A percentile compares a stretch with the other conserved stretches of the same genome.
phyloP scores from a whole-genome alignment of 192 early-diverging fungal genomes.

The Irineochytrium annulatum region DNA sequence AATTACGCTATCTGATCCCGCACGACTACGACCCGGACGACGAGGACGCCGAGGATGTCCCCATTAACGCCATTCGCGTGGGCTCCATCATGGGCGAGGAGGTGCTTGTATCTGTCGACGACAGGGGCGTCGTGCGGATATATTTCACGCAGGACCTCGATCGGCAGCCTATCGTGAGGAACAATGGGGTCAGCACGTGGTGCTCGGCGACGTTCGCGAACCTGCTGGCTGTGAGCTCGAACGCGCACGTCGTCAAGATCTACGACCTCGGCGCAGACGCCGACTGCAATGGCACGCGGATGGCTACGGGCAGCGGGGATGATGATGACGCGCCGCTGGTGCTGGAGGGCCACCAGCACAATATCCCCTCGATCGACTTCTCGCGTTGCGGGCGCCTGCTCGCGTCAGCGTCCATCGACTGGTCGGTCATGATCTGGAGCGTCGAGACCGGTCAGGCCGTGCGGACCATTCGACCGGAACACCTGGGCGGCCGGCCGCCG shows the following conservation, averaged over 20 bases:
- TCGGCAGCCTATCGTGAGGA: constrained; percentile 10
- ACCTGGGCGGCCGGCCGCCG: background rate
- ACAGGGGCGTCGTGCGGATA: constrained; percentile 6
- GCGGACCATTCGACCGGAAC: background rate
- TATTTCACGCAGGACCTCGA: constrained; percentile 17
- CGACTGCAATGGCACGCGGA: background rate
- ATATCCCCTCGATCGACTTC: constrained; percentile 28
- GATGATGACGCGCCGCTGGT: constrained; percentile 10
- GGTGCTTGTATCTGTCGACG: constrained; percentile 19
- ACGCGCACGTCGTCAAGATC: constrained; percentile 26
- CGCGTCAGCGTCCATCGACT: constrained; percentile 24
- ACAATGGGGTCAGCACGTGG: constrained; percentile 22
- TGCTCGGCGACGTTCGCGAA: constrained; percentile 17
- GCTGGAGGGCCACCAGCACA: constrained; percentile 27
- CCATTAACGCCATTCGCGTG: constrained; percentile 26
- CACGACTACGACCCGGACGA: no score
- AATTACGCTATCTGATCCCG: no score
- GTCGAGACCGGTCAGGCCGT: constrained; percentile 7
- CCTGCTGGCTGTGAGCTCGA: constrained; percentile 20
- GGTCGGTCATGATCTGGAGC: constrained; percentile 18
- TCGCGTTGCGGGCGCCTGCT: constrained; percentile 20
- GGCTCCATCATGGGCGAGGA: constrained; percentile 18
- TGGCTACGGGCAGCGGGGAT: constrained; percentile 5
- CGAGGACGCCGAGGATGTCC: no score
- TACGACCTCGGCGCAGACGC: constrained; percentile 15